A percentile compares a stretch with the other conserved stretches of the same genome.
These are phyloP conservation scores for Blastocystis sp. DNA, from an alignment of 352 stramenopile genomes.

Conservation along the genomic window DNA sequence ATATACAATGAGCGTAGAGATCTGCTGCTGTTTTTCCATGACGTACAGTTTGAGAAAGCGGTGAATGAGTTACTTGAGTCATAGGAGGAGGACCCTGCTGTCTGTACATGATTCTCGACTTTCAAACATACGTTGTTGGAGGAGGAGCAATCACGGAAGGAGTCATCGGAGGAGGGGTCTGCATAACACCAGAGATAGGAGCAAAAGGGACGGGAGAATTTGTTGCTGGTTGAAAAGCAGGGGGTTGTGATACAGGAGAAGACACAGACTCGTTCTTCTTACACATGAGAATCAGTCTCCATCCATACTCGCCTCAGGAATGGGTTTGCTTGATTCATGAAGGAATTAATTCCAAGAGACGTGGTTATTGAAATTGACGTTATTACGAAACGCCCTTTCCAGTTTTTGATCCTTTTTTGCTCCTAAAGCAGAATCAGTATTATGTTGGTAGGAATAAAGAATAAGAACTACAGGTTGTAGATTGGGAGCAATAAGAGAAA, in stretches of 20 bases:
- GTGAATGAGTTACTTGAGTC: background rate
- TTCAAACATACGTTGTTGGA: background rate
- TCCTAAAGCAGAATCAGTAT: background rate
- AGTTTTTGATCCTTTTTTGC: background rate
- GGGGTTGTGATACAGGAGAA: background rate
- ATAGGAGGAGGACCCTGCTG: background rate
- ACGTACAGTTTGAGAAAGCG: background rate
- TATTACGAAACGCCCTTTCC: background rate
- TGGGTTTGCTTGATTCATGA: background rate
- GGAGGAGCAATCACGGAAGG: background rate
- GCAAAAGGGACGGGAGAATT: background rate
- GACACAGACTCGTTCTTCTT: background rate
- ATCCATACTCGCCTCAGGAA: slow-evolving; percentile 12
- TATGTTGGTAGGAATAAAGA: background rate
- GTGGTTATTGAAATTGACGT: background rate
- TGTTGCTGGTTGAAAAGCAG: background rate
- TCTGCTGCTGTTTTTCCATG: slow-evolving; percentile 33
- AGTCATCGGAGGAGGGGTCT: background rate
- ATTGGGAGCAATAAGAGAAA: background rate
- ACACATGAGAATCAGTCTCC: background rate
- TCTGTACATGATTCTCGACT: background rate
- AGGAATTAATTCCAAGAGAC: background rate
- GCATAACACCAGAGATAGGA: background rate
- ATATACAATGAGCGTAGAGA: background rate
- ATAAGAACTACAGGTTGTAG: background rate